Evolutionary conservation across 805 yeast species (phyloP).

Genomic region (Cyberlindnera meyerae): DNA sequence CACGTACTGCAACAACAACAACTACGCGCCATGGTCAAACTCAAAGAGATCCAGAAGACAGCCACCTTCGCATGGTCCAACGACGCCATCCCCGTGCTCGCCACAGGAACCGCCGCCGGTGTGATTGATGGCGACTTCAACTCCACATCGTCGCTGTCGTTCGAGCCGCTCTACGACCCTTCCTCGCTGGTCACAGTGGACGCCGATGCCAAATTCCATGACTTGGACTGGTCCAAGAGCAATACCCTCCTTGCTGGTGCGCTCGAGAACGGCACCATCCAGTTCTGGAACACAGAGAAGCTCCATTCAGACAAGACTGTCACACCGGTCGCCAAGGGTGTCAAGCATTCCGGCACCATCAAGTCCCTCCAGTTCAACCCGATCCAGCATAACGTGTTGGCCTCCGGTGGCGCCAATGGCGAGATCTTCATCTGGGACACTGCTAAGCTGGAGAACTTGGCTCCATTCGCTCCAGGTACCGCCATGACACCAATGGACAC

Average conservation of each 20-base stretch:
- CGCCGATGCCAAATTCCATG: slow-evolving; percentile 64
- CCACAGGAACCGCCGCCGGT: slow-evolving; percentile 94
- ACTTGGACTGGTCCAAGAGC: slow-evolving; percentile 76
- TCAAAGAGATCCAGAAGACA: slow-evolving; percentile 77
- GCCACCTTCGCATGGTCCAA: slow-evolving; percentile 97
- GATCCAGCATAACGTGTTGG: slow-evolving; percentile 63
- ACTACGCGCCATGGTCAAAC: slow-evolving; percentile 53
- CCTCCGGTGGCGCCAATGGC: slow-evolving; percentile 85
- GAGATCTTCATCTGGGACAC: slow-evolving; percentile 91
- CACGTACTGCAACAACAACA: not conserved
- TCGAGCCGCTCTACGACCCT: slow-evolving; percentile 56
- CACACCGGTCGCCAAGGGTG: slow-evolving; percentile 48
- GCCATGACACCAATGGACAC: slow-evolving; percentile 80
- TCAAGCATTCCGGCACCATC: slow-evolving; percentile 65
- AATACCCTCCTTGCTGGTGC: slow-evolving; percentile 79
- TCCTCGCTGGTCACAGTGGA: slow-evolving; percentile 41
- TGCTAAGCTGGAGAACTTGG: slow-evolving; percentile 46
- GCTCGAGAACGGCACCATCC: slow-evolving; percentile 74
- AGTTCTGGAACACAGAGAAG: slow-evolving; percentile 66
- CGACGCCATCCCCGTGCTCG: slow-evolving; percentile 66
- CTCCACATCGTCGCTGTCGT: slow-evolving; percentile 68
- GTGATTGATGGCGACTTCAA: slow-evolving; percentile 88
- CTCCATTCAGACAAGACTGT: slow-evolving; percentile 39
- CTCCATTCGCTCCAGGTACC: slow-evolving; percentile 61
- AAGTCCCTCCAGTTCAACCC: slow-evolving; percentile 75